These are phyloP conservation scores for Phragmites australis DNA, from an alignment of 176 grass and related monocot genomes.

Conservation along the genomic window DNA sequence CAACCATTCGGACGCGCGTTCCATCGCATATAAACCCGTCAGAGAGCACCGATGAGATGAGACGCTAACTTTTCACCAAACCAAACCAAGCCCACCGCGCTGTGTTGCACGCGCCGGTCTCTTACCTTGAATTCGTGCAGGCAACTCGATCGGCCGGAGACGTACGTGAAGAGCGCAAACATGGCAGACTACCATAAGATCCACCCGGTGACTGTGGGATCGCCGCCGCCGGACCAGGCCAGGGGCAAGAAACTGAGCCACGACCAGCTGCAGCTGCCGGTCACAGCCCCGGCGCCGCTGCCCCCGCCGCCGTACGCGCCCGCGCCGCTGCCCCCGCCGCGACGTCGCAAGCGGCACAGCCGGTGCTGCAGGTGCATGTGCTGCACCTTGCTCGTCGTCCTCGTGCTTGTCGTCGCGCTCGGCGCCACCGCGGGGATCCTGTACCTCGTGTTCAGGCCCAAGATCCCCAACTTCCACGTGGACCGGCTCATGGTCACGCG, in stretches of 20 bases:
- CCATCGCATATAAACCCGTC: constrained; percentile 39
- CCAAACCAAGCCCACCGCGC: background rate
- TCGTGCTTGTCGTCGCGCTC: constrained; percentile 46
- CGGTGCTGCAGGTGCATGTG: constrained; percentile 78
- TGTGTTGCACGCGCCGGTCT: background rate
- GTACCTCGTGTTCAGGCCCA: constrained; percentile 78
- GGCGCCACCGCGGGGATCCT: constrained; percentile 79
- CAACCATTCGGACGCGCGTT: too few relatives aligned
- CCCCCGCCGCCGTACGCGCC: constrained; percentile 7
- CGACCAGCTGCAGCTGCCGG: background rate
- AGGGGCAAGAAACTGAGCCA: background rate
- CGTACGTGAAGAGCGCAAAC: background rate
- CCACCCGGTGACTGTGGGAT: constrained; percentile 54
- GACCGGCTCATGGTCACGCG: constrained; percentile 53
- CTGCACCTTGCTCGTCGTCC: constrained; percentile 44
- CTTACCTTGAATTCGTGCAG: background rate
- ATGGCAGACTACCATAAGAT: constrained; percentile 69
- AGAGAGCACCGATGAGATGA: background rate
- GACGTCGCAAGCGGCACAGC: constrained; percentile 7
- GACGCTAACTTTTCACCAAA: background rate
- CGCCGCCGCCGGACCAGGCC: constrained; percentile 19
- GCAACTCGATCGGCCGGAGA: background rate
- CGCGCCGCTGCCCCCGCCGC: constrained; percentile 6
- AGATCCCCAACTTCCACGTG: constrained; percentile 79
- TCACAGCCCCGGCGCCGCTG: constrained; percentile 27